Evolutionary conservation across 2,329 filamentous ascomycete genomes (phyloP), one percentile per base, ranked within the genome.

Genomic region (Cladosporium sp.): DNA sequence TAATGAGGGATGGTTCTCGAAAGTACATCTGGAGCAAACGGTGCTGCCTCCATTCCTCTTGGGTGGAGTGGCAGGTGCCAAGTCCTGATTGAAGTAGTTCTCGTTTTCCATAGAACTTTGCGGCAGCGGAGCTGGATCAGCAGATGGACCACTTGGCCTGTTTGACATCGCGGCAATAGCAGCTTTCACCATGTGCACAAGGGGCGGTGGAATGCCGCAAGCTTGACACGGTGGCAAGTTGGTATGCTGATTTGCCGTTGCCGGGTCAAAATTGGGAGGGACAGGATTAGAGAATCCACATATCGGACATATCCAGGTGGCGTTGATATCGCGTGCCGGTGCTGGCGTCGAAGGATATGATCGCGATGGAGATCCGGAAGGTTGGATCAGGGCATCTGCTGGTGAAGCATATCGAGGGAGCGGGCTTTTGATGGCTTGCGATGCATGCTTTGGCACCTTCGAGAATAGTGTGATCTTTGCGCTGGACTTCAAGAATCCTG

Each of bases 231-330:
- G 89, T 3, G 91, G 87, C 18, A 96, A 72, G 7, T 85, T 85
- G 4, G 88, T 95, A 56, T 89, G 83, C 17, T 84, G 81, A 54
- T 82, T 93, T 7, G 89, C 89, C 2, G 86, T 84, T 1, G 84
- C 79, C 0, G 90, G 88, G 62, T 97, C 92, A 66, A 97, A 97
- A 67, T 96, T 96, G 32, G 88, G 88, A 1, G 93, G 91, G 1
- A 96, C 84, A 0, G 89, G 86, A 63, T 97, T 97, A 8, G 91
- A 92, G 65, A 95, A 95, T 59, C 88, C 92, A 75, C 92, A 97
- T 62, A 97, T 97, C 1, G 88, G 86, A 72, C 92, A 97, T 18
- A 97, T 85, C 92, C 92, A 97, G 3, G 90, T 96, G 5, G 88
- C 89, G 53, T 77, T 80, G 57, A 64, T 44, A 32, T 62, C 76